Evolutionary conservation across 352 stramenopile genomes (phyloP), one percentile per base, ranked within the genome.

Genomic region (Globisporangium perplexum): DNA sequence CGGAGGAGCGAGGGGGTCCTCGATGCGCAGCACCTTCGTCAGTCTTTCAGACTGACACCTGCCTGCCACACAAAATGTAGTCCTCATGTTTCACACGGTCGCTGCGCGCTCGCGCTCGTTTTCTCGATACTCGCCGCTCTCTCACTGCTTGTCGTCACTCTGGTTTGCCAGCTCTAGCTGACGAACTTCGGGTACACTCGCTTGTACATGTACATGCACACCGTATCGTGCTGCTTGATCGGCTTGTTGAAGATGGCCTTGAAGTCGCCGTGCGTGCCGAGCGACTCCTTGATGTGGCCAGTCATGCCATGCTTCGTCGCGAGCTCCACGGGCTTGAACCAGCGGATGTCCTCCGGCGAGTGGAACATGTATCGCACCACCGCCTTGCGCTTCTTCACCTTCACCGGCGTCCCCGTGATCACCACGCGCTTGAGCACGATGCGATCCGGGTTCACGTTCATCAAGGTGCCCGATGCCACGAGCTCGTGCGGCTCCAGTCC

Each of bases 291-390:
- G 65, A 99, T 99, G 68, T 99, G 96, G 55, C 96, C 97, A 50
- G 94, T 96, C 54, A 99, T 77, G 41, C 97, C 97, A 70, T 99
- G 94, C 74, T 99, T 99, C 47, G 96, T 99, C 46, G 77, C 80
- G 31, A 99, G 77, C 63, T 98, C 96, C 26, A 98, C 93, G 15
- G 97, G 97, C 66, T 98, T 98, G 77, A 99, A 99, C 96, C 96
- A 99, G 60, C 80, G 90, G 2, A 98, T 88, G 71, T 99, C 96
- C 58, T 98, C 95, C 7, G 96, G 96, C 71, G 98, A 96, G 72
- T 98, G 96, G 81, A 99, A 99, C 97, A 99, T 99, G 83, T 98
- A 98, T 47, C 98, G 97, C 24, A 99, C 85, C 10, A 98, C 97
- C 22, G 96, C 97, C 70, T 96, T 96, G 54, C 95, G 89, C 65